Conservation (phyloP, 148 eudicot genomes). For the Bassia scoparia region DNA sequence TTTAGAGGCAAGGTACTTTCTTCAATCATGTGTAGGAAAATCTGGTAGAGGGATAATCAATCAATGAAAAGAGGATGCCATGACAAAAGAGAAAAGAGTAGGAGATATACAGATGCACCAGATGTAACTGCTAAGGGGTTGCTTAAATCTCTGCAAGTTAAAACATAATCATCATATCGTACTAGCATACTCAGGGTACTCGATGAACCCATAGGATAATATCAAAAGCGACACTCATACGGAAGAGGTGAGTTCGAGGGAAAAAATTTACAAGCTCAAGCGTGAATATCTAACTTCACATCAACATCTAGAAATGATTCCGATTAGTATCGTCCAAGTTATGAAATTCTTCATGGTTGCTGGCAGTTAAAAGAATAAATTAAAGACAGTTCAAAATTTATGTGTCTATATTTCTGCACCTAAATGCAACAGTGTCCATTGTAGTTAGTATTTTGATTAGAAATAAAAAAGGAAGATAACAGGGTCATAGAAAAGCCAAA, state of each 20-base stretch:
- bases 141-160: not conserved
- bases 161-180: not conserved
- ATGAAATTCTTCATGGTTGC: conserved; percentile 77
- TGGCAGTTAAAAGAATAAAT: conserved; percentile 37
- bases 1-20: too few species aligned
- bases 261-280: too few species aligned
- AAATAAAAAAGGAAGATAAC: not conserved
- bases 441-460: not conserved
- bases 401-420: not conserved
- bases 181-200: not conserved
- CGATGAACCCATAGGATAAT: not conserved
- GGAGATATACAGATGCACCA: not conserved
- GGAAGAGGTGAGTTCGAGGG: too few species aligned
- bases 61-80: not conserved
- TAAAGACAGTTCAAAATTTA: not conserved
- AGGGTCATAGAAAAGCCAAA: too few species aligned
- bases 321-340: conserved; percentile 45
- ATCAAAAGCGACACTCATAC: not conserved
- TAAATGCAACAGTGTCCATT: not conserved
- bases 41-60: too few species aligned
- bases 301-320: conserved; percentile 67
- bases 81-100: not conserved
- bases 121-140: not conserved
- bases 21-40: too few species aligned
- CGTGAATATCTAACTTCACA: conserved; percentile 55